Percentiles rank a stretch among this genome's conserved stretches.
Conservation (phyloP, 306 rosid genomes). For the Pyrus betulifolia region DNA sequence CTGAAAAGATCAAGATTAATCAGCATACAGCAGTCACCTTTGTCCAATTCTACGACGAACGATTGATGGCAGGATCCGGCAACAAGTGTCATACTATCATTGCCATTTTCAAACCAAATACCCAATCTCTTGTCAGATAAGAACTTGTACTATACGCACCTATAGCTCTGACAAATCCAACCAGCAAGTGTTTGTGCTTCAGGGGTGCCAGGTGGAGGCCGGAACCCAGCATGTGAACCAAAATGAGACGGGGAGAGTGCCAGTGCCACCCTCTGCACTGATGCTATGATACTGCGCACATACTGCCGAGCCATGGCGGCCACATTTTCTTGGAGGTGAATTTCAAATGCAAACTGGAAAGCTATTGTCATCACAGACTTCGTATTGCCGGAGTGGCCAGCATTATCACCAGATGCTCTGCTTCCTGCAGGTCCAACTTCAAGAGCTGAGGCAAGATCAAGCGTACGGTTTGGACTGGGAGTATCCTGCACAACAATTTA, state of each 20-base stretch:
- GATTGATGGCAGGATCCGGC: not conserved
- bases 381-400: slow-evolving; percentile 52
- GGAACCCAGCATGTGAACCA: slow-evolving; percentile 52
- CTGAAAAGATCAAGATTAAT: slow-evolving; percentile 32
- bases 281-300: slow-evolving; percentile 80
- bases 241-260: slow-evolving; percentile 81
- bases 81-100: not conserved
- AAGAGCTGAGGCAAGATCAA: slow-evolving; percentile 95
- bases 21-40: not conserved
- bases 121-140: not conserved
- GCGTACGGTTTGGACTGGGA: slow-evolving; percentile 86
- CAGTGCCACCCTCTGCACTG: slow-evolving; percentile 93
- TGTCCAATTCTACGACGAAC: not conserved
- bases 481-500: slow-evolving; percentile 47
- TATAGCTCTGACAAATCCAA: slow-evolving; percentile 84
- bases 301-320: slow-evolving; percentile 91
- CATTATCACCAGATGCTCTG: slow-evolving; percentile 52
- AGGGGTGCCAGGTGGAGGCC: slow-evolving; percentile 74
- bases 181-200: slow-evolving; percentile 83
- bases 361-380: slow-evolving; percentile 99
- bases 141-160: slow-evolving; percentile 29
- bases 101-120: not conserved
- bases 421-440: slow-evolving; percentile 74
- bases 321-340: slow-evolving; percentile 82
- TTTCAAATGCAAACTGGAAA: slow-evolving; percentile 88